These are phyloP conservation scores for Creolimax fragrantissima DNA, from an alignment of 78 protist species.

Conservation along the genomic window DNA sequence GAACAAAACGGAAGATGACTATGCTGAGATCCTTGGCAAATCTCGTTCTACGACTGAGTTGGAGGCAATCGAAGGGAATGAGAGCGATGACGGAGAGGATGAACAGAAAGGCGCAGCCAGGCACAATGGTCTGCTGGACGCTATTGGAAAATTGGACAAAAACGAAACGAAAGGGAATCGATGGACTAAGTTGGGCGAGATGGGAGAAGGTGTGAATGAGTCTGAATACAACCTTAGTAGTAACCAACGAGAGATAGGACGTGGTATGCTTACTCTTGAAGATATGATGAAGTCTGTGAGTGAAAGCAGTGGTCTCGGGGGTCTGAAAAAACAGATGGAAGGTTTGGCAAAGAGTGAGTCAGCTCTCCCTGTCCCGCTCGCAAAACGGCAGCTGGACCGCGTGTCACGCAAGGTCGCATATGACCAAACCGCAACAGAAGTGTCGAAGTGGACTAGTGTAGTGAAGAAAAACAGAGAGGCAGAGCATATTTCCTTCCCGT, in stretches of 20 bases:
- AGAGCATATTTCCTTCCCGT: neutral
- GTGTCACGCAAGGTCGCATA: neutral
- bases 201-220: neutral
- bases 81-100: neutral
- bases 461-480: slow-evolving; percentile 15
- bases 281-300: neutral
- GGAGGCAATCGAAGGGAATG: neutral
- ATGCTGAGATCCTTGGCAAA: neutral
- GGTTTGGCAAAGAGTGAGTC: neutral
- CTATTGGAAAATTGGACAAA: neutral
- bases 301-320: neutral
- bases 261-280: neutral
- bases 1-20: neutral
- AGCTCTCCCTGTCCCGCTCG: neutral
- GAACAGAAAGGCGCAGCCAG: neutral
- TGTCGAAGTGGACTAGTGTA: neutral
- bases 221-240: neutral
- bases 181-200: neutral
- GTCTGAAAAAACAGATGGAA: neutral
- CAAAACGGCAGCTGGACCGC: neutral
- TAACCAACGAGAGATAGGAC: neutral
- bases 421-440: neutral
- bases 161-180: neutral
- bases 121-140: neutral
- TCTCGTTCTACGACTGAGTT: neutral